Conservation (phyloP, 2,329 filamentous ascomycete genomes). For the Scytalidium sp. region DNA sequence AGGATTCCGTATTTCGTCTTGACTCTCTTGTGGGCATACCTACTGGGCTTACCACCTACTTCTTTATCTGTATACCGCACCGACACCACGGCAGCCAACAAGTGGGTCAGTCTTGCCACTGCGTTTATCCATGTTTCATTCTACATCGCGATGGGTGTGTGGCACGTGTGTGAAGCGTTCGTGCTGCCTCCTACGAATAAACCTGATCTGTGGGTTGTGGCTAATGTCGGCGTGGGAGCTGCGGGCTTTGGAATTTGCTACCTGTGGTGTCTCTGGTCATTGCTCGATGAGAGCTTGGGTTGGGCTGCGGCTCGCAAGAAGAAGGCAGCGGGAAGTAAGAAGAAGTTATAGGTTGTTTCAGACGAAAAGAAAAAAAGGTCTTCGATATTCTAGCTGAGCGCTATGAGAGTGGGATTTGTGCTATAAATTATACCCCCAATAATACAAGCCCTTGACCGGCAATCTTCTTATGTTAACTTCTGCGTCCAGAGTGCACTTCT, state of each 20-base stretch:
- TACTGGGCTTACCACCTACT: slow-evolving; percentile 81
- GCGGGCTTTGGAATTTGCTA: slow-evolving; percentile 86
- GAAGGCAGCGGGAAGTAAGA: neutral
- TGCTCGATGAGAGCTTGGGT: slow-evolving; percentile 54
- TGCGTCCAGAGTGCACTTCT: no score
- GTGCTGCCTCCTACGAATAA: slow-evolving; percentile 68
- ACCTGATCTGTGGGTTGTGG: slow-evolving; percentile 92
- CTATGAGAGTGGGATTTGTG: no score
- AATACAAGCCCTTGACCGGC: no score
- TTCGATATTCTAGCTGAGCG: no score
- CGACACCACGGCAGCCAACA: slow-evolving; percentile 35
- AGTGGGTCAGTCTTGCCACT: slow-evolving; percentile 54
- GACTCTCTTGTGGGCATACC: slow-evolving; percentile 84
- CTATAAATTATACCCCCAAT: no score
- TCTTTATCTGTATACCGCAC: slow-evolving; percentile 67
- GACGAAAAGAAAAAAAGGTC: no score
- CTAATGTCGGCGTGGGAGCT: slow-evolving; percentile 83
- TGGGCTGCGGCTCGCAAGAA: slow-evolving; percentile 11
- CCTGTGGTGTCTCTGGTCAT: slow-evolving; percentile 79
- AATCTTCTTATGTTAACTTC: no score
- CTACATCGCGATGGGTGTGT: slow-evolving; percentile 73
- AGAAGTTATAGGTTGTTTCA: no score
- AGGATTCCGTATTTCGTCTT: slow-evolving; percentile 81
- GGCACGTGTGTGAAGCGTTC: slow-evolving; percentile 76
- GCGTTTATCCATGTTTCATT: slow-evolving; percentile 69